Evolutionary conservation across 129 eudicot genomes (phyloP), one percentile per base, ranked within the genome.

Genomic region (Erigeron canadensis): DNA sequence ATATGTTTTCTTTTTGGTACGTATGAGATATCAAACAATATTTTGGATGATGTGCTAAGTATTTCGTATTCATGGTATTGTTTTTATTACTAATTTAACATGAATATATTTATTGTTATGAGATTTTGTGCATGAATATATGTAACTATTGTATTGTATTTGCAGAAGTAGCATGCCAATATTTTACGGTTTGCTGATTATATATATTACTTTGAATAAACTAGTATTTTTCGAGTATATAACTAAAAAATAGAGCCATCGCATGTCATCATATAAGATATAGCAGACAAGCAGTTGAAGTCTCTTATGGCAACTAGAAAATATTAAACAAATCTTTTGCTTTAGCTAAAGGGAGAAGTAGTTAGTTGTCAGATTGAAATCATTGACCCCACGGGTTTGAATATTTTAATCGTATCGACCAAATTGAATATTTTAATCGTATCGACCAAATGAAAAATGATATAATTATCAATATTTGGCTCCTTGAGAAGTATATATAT

Each of bases 281-380:
- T 54, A 48, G 21, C 15, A 8, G 51, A 41, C 23, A 63, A 7
- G 71, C 37, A 50, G 19, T 34, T 47, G 12, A 60, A 69, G 70
- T 69, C 81, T 61, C 10, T 10, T 18, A 69, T 38, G 81, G 71
- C 81, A 43, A 40, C 76, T 75, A 57, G 46, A 8, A 3, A 28
- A 57, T 22, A 11, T 28, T 34, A 54, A 15, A 50, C 40, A 21
- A 51, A 64, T 57, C 48, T 73, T n/a, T 75, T 75, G 42, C 22
- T 73, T 46, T 65, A 55, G 73, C 67, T 19, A 65, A 41, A 10
- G 42, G 34, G 12, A 22, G 17, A 75, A 55, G 71, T 77, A 21
- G 68, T 75, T 67, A 54, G 55, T 2, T 46, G 80, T 75, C 74
- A 72, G 68, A 56, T 56, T 4, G 43, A 56, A 75, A 40, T 44